A percentile compares a stretch with the other conserved stretches of the same genome.
These are phyloP conservation scores for Nakazawaea sp. DNA, from an alignment of 805 yeast species.

Conservation along the genomic window DNA sequence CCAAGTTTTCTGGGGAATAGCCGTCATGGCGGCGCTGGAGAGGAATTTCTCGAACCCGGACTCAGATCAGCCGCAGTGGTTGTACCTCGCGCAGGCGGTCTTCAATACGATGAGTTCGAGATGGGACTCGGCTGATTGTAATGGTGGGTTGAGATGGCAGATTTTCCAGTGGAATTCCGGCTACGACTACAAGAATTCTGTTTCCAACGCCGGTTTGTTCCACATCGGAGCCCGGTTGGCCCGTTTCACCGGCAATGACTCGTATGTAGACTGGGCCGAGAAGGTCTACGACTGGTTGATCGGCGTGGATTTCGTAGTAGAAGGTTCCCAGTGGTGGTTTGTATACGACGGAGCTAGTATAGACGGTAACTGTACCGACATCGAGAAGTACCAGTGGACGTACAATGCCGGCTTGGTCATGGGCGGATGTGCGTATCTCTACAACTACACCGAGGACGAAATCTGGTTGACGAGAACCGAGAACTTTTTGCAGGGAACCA, in stretches of 20 bases:
- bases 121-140: constrained; percentile 62
- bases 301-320: constrained; percentile 35
- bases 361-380: constrained; percentile 36
- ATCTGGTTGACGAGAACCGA: constrained; percentile 53
- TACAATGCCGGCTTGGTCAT: constrained; percentile 67
- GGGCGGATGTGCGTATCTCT: constrained; percentile 64
- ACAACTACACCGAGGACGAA: constrained; percentile 51
- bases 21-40: constrained; percentile 81
- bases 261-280: constrained; percentile 70
- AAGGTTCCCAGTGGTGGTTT: constrained; percentile 15
- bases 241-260: constrained; percentile 64
- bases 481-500: constrained; percentile 37
- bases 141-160: constrained; percentile 90
- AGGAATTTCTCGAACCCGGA: constrained; percentile 73
- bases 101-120: constrained; percentile 77
- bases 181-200: constrained; percentile 80
- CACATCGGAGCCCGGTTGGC: constrained; percentile 79
- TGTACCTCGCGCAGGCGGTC: constrained; percentile 74
- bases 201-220: constrained; percentile 80
- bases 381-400: constrained; percentile 59
- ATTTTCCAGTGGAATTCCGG: constrained; percentile 86
- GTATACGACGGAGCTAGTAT: constrained; percentile 73
- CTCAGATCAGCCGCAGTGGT: constrained; percentile 57
- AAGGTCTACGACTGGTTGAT: constrained; percentile 71
- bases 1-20: constrained; percentile 90